Evolutionary conservation across 2,329 filamentous ascomycete genomes (phyloP).

Genomic region (Arthrinium puccinioides): DNA sequence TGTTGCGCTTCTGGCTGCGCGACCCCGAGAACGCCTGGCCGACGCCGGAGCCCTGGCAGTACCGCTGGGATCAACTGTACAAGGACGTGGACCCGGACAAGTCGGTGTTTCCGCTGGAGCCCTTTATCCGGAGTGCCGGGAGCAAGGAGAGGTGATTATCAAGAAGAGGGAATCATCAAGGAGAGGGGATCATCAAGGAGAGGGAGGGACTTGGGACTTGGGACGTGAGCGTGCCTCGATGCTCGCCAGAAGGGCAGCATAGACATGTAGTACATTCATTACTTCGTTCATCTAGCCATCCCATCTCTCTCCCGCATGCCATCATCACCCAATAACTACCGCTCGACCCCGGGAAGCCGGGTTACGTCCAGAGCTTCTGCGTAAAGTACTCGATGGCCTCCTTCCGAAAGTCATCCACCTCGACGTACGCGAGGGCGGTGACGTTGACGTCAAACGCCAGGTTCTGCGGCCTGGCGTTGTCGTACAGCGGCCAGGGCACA

Average conservation of each 20-base stretch:
- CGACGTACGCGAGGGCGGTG: slow-evolving; percentile 8
- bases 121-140: slow-evolving; percentile 31
- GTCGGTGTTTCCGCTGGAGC: slow-evolving; percentile 50
- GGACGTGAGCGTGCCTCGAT: too few relatives aligned
- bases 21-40: slow-evolving; percentile 42
- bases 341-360: too few relatives aligned
- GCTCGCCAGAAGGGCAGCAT: too few relatives aligned
- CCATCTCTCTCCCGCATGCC: too few relatives aligned
- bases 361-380: slow-evolving; percentile 1
- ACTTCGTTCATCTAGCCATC: too few relatives aligned
- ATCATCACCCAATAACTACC: too few relatives aligned
- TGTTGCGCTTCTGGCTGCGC: slow-evolving; percentile 42
- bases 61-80: slow-evolving; percentile 47
- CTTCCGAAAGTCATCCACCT: slow-evolving; percentile 6
- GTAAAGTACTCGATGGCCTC: slow-evolving; percentile 7
- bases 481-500: background rate
- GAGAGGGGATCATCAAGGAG: too few relatives aligned
- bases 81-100: slow-evolving; percentile 41
- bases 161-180: too few relatives aligned
- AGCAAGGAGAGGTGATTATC: background rate
- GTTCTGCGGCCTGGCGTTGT: slow-evolving; percentile 12
- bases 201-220: too few relatives aligned
- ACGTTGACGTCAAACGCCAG: slow-evolving; percentile 9
- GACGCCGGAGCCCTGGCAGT: slow-evolving; percentile 34
- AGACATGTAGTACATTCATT: too few relatives aligned